Percentiles rank a stretch among this genome's conserved stretches.
Conservation (phyloP, 2,329 filamentous ascomycete species). For the Myriangium duriaei region DNA sequence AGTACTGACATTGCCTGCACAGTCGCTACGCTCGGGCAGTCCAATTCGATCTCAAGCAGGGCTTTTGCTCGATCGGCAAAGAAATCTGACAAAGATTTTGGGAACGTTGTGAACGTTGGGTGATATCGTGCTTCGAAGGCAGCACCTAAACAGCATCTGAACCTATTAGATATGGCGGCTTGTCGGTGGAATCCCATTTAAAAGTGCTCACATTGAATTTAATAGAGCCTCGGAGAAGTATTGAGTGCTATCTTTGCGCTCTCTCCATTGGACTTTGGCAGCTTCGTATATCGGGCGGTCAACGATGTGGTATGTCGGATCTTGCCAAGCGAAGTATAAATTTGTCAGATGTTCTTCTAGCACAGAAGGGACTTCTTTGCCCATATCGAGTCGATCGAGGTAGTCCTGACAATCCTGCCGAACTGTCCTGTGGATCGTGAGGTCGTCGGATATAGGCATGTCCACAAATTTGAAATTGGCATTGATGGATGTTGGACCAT, state of each 20-base stretch:
- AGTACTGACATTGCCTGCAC: constrained; percentile 36
- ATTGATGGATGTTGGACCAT: constrained; percentile 1
- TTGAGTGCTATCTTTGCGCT: not conserved
- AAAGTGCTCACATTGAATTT: not conserved
- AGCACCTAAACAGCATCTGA: constrained; percentile 22
- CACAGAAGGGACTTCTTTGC: not conserved
- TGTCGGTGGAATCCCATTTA: not conserved
- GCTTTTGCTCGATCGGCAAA: constrained; percentile 33
- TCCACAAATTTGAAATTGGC: not conserved
- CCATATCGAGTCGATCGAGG: not conserved
- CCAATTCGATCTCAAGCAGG: constrained; percentile 35
- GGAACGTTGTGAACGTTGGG: constrained; percentile 25
- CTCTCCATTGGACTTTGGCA: not conserved
- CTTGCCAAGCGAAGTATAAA: not conserved
- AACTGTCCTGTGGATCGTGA: not conserved
- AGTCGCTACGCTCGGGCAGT: constrained; percentile 36
- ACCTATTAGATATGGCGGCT: not conserved
- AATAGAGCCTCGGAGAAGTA: not conserved
- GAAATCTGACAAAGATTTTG: constrained; percentile 27
- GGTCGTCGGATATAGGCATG: not conserved
- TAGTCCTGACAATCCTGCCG: not conserved
- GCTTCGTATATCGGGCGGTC: not conserved
- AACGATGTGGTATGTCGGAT: not conserved
- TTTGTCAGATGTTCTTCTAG: not conserved
- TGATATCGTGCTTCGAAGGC: constrained; percentile 26